These are phyloP conservation scores for Schwanniomyces sp. DNA, from an alignment of 805 yeast genomes.

Conservation along the genomic window DNA sequence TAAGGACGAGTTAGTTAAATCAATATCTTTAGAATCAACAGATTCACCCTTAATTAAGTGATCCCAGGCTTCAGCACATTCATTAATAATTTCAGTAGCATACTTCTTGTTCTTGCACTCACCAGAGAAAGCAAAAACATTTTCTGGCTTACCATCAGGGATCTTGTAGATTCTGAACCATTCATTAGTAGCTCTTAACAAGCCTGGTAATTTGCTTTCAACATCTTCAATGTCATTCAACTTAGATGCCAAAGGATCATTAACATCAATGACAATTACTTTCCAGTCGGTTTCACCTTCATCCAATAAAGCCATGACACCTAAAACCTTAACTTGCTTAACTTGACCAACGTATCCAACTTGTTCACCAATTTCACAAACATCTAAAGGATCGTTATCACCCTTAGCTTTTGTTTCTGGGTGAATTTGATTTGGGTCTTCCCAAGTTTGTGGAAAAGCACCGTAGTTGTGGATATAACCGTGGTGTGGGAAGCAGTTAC, in stretches of 20 bases:
- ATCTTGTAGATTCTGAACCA: constrained; percentile 87
- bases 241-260: constrained; percentile 63
- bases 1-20: constrained; percentile 75
- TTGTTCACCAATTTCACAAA: constrained; percentile 49
- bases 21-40: constrained; percentile 53
- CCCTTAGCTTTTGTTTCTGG: constrained; percentile 69
- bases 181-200: constrained; percentile 62
- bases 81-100: constrained; percentile 60
- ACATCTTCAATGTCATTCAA: constrained; percentile 69
- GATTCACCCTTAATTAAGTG: constrained; percentile 47
- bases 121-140: constrained; percentile 74
- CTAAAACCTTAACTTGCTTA: constrained; percentile 66
- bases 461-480: constrained; percentile 99
- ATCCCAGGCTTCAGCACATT: constrained; percentile 71
- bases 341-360: constrained; percentile 52
- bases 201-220: constrained; percentile 65
- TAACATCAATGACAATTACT: constrained; percentile 65
- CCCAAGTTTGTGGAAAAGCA: constrained; percentile 96
- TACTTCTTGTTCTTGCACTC: constrained; percentile 56
- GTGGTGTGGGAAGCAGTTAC: constrained; percentile 98
- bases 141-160: constrained; percentile 78
- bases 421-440: constrained; percentile 61
- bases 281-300: constrained; percentile 99
- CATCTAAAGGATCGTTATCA: constrained; percentile 93
- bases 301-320: constrained; percentile 76